phyloP scores from a whole-genome alignment of 305 asterid genomes.

The Fraxinus dipetala region DNA sequence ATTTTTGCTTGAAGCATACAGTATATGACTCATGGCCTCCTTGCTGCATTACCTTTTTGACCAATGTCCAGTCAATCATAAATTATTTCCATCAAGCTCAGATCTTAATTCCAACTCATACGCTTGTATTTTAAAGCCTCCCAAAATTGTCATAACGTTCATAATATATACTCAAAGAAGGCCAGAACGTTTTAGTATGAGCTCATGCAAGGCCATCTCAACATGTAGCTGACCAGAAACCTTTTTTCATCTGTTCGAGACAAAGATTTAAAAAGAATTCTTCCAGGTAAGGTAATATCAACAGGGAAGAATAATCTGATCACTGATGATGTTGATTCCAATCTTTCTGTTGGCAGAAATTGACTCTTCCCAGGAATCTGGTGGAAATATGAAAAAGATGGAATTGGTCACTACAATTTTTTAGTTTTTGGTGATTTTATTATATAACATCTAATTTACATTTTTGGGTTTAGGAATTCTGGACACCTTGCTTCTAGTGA shows the following conservation, averaged over 20 bases:
- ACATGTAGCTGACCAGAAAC: neutral
- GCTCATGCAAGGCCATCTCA: neutral
- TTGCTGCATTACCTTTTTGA: neutral
- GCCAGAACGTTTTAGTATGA: neutral
- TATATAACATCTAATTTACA: neutral
- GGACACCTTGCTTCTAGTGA: neutral
- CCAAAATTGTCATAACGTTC: neutral
- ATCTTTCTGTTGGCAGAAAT: neutral
- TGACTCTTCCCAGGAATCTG: neutral
- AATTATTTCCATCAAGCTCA: neutral
- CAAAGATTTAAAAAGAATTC: neutral
- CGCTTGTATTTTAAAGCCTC: neutral
- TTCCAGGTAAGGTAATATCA: neutral
- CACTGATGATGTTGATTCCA: neutral
- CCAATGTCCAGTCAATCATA: neutral
- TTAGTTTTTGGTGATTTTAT: neutral
- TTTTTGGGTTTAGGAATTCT: neutral
- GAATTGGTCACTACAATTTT: neutral
- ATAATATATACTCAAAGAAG: neutral
- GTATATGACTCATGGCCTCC: neutral
- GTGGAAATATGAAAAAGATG: neutral
- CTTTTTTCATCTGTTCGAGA: neutral
- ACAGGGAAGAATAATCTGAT: neutral
- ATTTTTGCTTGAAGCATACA: neutral
- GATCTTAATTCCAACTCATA: neutral